A percentile compares a stretch with the other conserved stretches of the same genome.
These are phyloP conservation scores for Pulveroboletus frians DNA, from an alignment of 768 basidiomycete genomes.

Conservation along the genomic window DNA sequence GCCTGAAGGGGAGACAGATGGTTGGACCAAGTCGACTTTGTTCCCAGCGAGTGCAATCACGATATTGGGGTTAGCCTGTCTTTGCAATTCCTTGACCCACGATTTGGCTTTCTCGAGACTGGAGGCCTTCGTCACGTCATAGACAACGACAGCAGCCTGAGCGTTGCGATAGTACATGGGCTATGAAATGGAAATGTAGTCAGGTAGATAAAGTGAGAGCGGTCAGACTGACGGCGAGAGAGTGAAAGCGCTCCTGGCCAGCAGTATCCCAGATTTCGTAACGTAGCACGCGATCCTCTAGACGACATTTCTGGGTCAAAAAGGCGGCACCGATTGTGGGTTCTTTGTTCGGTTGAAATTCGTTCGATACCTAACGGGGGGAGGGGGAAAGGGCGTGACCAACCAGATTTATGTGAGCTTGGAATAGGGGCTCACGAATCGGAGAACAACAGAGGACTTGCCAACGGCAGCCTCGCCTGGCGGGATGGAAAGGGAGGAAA, in stretches of 20 bases:
- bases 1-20: slow-evolving; percentile 49
- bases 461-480: slow-evolving; percentile 97
- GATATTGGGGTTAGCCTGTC: slow-evolving; percentile 98
- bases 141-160: slow-evolving; percentile 96
- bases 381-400: background rate
- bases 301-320: slow-evolving; percentile 89
- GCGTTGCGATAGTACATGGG: slow-evolving; percentile 99
- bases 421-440: slow-evolving; percentile 65
- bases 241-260: slow-evolving; percentile 95
- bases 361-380: slow-evolving; percentile 73
- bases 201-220: slow-evolving; percentile 1
- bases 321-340: slow-evolving; percentile 98
- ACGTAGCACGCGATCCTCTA: slow-evolving; percentile 88
- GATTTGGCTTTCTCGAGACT: slow-evolving; percentile 98
- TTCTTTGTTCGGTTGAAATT: slow-evolving; percentile 98
- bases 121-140: slow-evolving; percentile 93
- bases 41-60: slow-evolving; percentile 98
- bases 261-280: slow-evolving; percentile 99
- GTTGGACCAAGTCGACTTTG: slow-evolving; percentile 87
- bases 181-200: slow-evolving; percentile 33
- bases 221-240: slow-evolving; percentile 68
- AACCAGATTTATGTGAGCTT: slow-evolving; percentile 7
- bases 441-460: slow-evolving; percentile 96
- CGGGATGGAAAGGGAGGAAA: background rate
- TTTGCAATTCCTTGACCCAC: slow-evolving; percentile 98